Evolutionary conservation across 2,329 filamentous ascomycete genomes (phyloP), one percentile per base, ranked within the genome.

Genomic region (Corynespora cassiicola): DNA sequence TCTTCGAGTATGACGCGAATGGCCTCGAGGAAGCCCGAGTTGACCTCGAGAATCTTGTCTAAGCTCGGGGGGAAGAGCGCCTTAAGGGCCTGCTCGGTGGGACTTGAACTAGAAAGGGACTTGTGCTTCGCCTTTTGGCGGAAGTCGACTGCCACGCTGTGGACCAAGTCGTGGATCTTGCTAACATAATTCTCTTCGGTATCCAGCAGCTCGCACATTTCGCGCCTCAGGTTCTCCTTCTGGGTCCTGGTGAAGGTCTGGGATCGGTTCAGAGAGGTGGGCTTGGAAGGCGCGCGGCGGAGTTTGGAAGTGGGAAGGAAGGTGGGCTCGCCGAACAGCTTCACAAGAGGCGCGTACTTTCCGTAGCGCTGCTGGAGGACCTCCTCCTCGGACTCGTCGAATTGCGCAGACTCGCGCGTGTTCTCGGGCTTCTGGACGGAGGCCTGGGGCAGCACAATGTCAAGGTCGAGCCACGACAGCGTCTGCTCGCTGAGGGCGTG

Each of bases 181-280:
- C 81, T 79, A 26, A 99, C 90, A 68, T 97, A 99, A 66, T 89
- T 86, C 63, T 94, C 90, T 66, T 99, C 94, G 0, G 94, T 99
- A 58, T 95, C 88, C 21, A 96, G 82, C 43, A 97, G 73, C 66
- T 99, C 94, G 42, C 82, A 85, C 77, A 99, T 85, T 66, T 96
- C 92, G 68, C 91, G 86, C 25, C 91, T 84, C 52, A 96, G 74
- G 35, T 87, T 87, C 52, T 90, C 80, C 61, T 95, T 95, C 61
- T 96, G 89, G 39, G 87, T 84, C 53, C 84, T 85, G 22, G 85
- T 79, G 58, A 96, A 95, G 0, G 85, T 81, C 55, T 85, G 87
- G 54, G 82, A 88, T 51, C 87, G 80, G 64, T 88, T 94, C 31
- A 94, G 73, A 23, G 88, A 85, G 24, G 85, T 90, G 6, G 91